Evolutionary conservation across 2,329 filamentous ascomycete genomes (phyloP), one percentile per base, ranked within the genome.

Genomic region (Lomentospora prolificans): DNA sequence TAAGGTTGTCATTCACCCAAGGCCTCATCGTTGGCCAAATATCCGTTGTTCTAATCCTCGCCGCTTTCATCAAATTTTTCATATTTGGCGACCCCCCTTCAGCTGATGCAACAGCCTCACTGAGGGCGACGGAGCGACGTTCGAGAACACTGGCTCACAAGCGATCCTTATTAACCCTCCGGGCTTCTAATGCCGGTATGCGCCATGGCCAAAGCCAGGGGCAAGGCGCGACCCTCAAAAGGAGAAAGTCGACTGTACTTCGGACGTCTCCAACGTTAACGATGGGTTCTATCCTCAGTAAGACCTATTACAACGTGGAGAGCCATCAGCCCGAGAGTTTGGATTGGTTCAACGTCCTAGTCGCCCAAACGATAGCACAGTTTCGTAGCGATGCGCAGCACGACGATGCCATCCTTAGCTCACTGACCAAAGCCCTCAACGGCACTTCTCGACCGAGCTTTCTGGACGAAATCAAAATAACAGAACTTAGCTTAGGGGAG

Each of bases 61-160:
- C 90, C 61, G 89, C 87, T 62, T 97, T 99, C 72, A 97, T 99
- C 71, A 96, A 96, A 69, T 99, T 96, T 81, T 99, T 99, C 80
- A 97, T 99, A 66, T 97, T 99, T 67, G 94, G 94, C 63, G 94
- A 97, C 67, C 84, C 90, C 4, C 90, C 90, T 1, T 90, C 88
- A 1, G 79, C 90, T 59, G 90, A 95, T 60, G 84, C 86, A 55
- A 89, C 87, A 19, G 89, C 90, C 10, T 79, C 89, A 6, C 75
- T 87, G 46, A 83, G 87, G 61, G 89, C 87, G 57, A 85, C 86
- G 9, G 85, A 90, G 62, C 82, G 89, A 25, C 82, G 85, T 57
- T 83, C 86, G 54, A 78, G 86, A 60, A 88, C 87, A 1, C 76
- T 90, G 56, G 84, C 86, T 24, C 89, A 96, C 70, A 84, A 85